These are phyloP conservation scores for Tetradesmus obliquus DNA, from an alignment of 139 green algal species.

Conservation along the genomic window DNA sequence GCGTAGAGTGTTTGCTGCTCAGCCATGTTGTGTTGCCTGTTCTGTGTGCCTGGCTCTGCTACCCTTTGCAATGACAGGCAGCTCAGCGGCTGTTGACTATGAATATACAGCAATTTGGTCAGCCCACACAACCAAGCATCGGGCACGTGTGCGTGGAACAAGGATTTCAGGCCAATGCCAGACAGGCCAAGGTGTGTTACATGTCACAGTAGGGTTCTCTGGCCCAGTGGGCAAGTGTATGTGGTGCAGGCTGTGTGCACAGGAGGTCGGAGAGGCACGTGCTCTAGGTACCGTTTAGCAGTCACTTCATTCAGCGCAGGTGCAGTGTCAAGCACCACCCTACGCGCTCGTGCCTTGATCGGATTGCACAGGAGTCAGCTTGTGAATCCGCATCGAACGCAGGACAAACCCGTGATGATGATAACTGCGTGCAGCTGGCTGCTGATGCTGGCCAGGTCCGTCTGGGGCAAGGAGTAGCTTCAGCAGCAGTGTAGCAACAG, in stretches of 20 bases:
- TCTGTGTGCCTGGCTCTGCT: no score
- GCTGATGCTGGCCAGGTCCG: neutral
- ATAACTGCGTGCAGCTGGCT: neutral
- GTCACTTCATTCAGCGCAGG: no score
- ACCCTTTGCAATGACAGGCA: neutral
- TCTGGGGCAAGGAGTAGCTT: neutral
- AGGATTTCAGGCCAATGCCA: no score
- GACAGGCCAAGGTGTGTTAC: neutral
- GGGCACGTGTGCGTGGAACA: neutral
- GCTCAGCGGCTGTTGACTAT: neutral
- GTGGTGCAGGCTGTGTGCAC: neutral
- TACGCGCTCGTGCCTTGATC: neutral
- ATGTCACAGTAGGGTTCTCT: neutral
- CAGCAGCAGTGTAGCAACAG: neutral
- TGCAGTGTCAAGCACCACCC: neutral
- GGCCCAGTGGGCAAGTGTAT: neutral
- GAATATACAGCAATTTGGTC: neutral
- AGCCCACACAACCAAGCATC: neutral
- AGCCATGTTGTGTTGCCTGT: neutral
- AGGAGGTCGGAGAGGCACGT: no score
- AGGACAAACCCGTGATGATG: neutral
- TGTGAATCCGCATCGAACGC: neutral
- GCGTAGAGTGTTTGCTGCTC: conserved; percentile 1
- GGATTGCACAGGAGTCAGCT: neutral
- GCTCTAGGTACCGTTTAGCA: no score